phyloP scores from a whole-genome alignment of 2,329 filamentous ascomycete genomes.

The Akanthomyces uredinophilus region DNA sequence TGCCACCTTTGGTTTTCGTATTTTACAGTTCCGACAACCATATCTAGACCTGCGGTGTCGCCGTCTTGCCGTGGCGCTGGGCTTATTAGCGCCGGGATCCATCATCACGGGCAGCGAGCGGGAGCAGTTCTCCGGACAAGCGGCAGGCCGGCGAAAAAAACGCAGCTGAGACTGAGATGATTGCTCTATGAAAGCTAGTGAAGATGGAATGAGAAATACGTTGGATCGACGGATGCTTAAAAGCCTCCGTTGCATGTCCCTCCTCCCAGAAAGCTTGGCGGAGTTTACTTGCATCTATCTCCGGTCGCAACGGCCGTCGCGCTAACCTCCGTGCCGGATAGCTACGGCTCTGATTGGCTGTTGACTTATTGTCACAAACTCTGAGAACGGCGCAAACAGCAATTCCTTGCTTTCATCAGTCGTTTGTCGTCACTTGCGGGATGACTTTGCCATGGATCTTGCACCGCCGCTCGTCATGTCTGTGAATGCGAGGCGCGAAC shows the following conservation, averaged over 20 bases:
- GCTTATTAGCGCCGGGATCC: background rate
- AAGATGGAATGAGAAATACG: background rate
- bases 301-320: background rate
- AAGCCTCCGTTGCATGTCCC: background rate
- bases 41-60: constrained; percentile 32
- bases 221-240: background rate
- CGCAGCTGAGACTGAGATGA: background rate
- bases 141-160: background rate
- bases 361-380: background rate
- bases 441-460: no score
- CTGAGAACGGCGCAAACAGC: background rate
- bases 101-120: background rate
- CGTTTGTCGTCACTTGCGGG: background rate
- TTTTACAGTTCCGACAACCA: constrained; percentile 48
- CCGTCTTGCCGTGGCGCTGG: background rate
- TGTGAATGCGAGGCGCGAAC: background rate
- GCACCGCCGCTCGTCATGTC: background rate
- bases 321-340: background rate
- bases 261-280: background rate
- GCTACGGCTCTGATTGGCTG: background rate
- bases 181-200: background rate
- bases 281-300: constrained; percentile 4
- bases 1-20: constrained; percentile 46
- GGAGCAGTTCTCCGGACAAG: background rate
- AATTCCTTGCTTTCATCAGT: background rate